Conservation (phyloP, 2,329 filamentous ascomycete genomes). For the Grosmannia clavigera region DNA sequence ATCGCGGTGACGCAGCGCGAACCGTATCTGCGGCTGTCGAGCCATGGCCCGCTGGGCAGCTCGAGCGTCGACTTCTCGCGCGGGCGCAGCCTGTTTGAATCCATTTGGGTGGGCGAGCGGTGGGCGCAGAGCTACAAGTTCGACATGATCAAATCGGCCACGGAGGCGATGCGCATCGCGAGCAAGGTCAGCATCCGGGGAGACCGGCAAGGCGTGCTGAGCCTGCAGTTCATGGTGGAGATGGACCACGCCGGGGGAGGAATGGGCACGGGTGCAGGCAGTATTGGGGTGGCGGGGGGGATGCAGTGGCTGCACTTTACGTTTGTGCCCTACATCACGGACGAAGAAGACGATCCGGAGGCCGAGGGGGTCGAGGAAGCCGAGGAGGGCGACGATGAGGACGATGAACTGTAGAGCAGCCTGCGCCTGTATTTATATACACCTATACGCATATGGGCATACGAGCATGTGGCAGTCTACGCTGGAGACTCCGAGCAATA, state of each 20-base stretch:
- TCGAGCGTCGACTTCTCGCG: slow-evolving; percentile 55
- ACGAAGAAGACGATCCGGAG: slow-evolving; percentile 32
- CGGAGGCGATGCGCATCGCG: slow-evolving; percentile 83
- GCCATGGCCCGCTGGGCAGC: slow-evolving; percentile 44
- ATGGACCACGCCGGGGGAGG: slow-evolving; percentile 35
- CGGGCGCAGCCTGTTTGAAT: slow-evolving; percentile 59
- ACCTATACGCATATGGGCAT: too few relatives aligned
- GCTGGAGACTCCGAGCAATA: background rate
- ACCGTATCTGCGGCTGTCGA: slow-evolving; percentile 66
- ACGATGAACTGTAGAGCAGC: background rate
- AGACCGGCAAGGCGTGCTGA: slow-evolving; percentile 81
- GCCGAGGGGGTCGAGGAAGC: slow-evolving; percentile 20
- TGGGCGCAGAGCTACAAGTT: slow-evolving; percentile 75
- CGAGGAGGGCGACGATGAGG: slow-evolving; percentile 3
- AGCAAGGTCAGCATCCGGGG: slow-evolving; percentile 86
- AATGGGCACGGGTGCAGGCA: too few relatives aligned
- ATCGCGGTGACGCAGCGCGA: slow-evolving; percentile 51
- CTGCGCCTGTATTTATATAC: too few relatives aligned
- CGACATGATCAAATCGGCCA: slow-evolving; percentile 69
- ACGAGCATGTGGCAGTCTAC: too few relatives aligned
- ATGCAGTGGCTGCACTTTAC: slow-evolving; percentile 72
- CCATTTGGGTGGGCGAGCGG: slow-evolving; percentile 49
- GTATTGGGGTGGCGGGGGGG: background rate
- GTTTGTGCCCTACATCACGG: slow-evolving; percentile 63
- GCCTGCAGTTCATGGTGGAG: slow-evolving; percentile 93